Base-by-base conservation (phyloP, 2,329 filamentous ascomycete species). In the Penicillium aurantiogriseum region DNA sequence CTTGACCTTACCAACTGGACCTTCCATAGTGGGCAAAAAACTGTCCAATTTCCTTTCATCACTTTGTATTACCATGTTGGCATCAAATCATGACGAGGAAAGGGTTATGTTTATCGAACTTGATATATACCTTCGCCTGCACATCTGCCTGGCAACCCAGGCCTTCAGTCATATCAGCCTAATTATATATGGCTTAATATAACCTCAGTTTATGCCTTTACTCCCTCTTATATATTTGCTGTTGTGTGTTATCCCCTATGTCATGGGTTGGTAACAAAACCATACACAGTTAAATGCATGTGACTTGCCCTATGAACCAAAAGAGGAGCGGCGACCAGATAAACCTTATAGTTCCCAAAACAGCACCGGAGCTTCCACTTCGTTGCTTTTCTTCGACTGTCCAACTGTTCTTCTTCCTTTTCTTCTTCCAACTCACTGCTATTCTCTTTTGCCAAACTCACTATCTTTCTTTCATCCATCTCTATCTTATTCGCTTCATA, bases 21-120 rank as follows among this genome's bases (percentile, higher is more conserved):
- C 4, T 62, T 67, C 33, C 55, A 51, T 7, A 64, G 63, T 48
- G 70, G 69, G 9, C 38, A 63, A 39, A 59, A 61, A 2, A 59
- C 61, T 25, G 50, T 67, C n/a, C 51, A 62, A 11, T 59, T 53
- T 47, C 63, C 63, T 5, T 65, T 63, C 39, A 55, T 64, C 11
- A 58, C 49, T 8, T 47, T 67, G 15, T 60, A 65, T 40, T 67
- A 62, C n/a, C 63, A 54, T 51, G 44, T 63, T 2, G 65, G 63
- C 2, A 42, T 61, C 1, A 65, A 57, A 29, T 50, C 42, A 51
- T 51, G 23, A 35, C 5, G 17, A 15, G 29, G 5, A 33, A 25
- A 19, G 2, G 13, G 11, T 21, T 35, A 23, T 35, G 13, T 8
- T 11, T 8, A 47, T 47, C 15, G n/a, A 29, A 8, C 23, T 40